Conservation (phyloP, 257 asterid genomes). For the Capsicum pubescens region DNA sequence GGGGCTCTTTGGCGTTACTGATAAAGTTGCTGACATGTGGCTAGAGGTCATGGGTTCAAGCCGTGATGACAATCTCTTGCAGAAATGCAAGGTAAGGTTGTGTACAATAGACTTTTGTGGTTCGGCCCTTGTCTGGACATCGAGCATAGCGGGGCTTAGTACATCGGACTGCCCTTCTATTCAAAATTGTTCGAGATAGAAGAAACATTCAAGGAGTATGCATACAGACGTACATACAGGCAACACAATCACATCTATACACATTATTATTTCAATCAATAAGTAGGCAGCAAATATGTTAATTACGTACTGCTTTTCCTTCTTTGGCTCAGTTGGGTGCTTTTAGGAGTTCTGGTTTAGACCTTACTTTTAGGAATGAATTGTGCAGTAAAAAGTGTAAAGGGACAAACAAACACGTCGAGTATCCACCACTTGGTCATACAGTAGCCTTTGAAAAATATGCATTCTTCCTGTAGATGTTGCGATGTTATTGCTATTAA, state of each 20-base stretch:
- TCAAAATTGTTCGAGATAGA: background rate
- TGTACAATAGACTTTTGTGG: too few relatives aligned
- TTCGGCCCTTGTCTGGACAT: too few relatives aligned
- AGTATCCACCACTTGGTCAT: background rate
- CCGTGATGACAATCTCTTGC: too few relatives aligned
- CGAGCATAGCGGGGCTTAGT: too few relatives aligned
- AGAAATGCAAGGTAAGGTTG: too few relatives aligned
- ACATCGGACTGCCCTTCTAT: background rate
- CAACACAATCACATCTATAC: background rate
- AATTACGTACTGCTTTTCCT: background rate
- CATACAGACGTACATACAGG: background rate
- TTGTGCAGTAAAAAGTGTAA: background rate
- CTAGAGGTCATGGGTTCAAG: too few relatives aligned
- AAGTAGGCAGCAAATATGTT: background rate
- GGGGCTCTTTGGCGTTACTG: too few relatives aligned
- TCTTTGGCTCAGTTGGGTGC: background rate
- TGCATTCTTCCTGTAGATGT: background rate
- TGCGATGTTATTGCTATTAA: background rate
- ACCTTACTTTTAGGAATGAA: background rate
- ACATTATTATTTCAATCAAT: background rate
- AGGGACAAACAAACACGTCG: background rate
- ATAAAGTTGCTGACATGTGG: too few relatives aligned
- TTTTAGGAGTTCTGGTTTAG: background rate
- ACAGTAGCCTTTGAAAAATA: background rate
- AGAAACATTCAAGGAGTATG: conserved; percentile 1